Percentiles rank a stretch among this genome's conserved stretches.
Conservation (phyloP, 208 protist species). For the Crithidia fasciculata region DNA sequence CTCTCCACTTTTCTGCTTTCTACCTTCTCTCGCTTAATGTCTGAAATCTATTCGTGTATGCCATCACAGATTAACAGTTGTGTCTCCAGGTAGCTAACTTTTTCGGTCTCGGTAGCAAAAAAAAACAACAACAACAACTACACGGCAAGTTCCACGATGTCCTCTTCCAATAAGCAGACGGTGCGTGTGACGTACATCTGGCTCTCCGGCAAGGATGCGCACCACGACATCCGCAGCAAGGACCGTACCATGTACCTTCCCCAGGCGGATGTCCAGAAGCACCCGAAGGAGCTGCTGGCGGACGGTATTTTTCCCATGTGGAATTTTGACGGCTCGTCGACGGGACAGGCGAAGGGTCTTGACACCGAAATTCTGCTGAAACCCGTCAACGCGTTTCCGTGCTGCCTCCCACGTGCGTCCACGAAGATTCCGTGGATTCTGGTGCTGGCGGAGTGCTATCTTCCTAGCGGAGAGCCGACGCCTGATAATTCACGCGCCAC, state of each 20-base stretch:
- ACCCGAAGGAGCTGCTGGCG: conserved; percentile 74
- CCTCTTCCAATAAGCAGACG: conserved; percentile 44
- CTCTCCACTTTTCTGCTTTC: no score
- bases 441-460: conserved; percentile 93
- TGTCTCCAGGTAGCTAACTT: no score
- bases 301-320: conserved; percentile 92
- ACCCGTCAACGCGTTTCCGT: conserved; percentile 85
- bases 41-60: no score
- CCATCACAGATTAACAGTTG: no score
- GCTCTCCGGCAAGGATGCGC: conserved; percentile 75
- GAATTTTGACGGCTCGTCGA: conserved; percentile 98
- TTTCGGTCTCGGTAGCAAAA: neutral
- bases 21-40: no score
- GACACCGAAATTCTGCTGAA: conserved; percentile 92
- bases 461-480: conserved; percentile 89
- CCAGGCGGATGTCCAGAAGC: conserved; percentile 48
- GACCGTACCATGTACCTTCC: conserved; percentile 83
- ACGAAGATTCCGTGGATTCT: conserved; percentile 89
- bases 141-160: conserved; percentile 31
- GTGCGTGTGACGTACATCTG: conserved; percentile 89
- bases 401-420: conserved; percentile 66
- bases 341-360: conserved; percentile 63
- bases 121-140: conserved; percentile 14
- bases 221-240: conserved; percentile 90
- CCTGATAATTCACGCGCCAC: conserved; percentile 91